Base-by-base conservation (phyloP, 257 asterid genomes). In the Pogostemon cablin region DNA sequence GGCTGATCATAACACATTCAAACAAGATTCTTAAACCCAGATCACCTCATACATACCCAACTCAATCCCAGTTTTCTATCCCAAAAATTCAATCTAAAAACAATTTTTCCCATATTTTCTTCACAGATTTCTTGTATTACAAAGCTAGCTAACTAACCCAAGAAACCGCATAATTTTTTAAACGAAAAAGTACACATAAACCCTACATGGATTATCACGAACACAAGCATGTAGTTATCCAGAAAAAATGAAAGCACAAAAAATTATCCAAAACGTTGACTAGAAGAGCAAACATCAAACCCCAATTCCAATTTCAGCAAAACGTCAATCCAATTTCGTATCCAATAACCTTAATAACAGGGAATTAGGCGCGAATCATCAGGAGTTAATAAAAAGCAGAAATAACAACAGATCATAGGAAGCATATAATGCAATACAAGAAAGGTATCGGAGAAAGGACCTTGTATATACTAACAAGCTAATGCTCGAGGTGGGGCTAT, bases 391-490 rank as follows among this genome's bases (percentile, higher is more conserved):
- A 49, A 66, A 61, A 66, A 4, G 42, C 62, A 54, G 39, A 57
- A 73, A 56, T 7, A 43, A 20, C 62, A 25, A 38, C 37, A 67
- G 65, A 81, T 64, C 72, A 65, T 40, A 54, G 41, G 46, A 38
- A 12, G 43, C 52, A 73, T 41, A 50, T 25, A 25, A 25, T 25
- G 32, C 69, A 60, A 46, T 72, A 39, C 25, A 20, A 50, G 43
- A 53, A 49, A 7, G 6, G 55, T 6, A 76, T 64, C 43, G 54
- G 65, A 39, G 34, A 60, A 38, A 61, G 53, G 37, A 78, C 84
- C 88, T 81, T 76, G 37, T 57, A 68, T 57, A 55, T 35, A 39
- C 38, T 15, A 2, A 57, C 12, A 63, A 57, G 62, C 56, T 20
- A 59, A 54, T 25, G 32, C 78, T 49, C 67, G 68, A 68, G 42